These are phyloP conservation scores for Wickerhamiella lipophila DNA, from an alignment of 805 yeast species.

Conservation along the genomic window DNA sequence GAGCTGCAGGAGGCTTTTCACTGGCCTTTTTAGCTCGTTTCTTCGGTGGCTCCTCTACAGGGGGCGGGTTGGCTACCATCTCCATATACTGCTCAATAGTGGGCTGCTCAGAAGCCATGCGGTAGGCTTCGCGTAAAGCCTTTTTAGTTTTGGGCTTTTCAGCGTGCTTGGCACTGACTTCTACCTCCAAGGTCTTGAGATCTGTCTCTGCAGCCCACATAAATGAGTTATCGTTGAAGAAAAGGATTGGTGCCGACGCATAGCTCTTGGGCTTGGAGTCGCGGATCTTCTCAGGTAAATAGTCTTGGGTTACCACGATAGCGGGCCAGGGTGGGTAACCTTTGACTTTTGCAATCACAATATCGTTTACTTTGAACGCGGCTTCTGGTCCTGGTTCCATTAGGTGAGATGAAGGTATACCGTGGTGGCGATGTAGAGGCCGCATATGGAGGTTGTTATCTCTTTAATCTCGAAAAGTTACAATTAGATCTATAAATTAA, in stretches of 20 bases:
- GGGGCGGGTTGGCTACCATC: neutral
- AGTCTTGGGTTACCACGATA: slow-evolving; percentile 48
- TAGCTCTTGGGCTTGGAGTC: slow-evolving; percentile 38
- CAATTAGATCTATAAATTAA: no score
- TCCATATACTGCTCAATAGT: slow-evolving; percentile 15
- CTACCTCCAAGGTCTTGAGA: slow-evolving; percentile 14
- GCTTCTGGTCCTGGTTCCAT: neutral
- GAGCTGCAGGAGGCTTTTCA: slow-evolving; percentile 6
- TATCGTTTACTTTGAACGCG: slow-evolving; percentile 11
- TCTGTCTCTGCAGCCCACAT: slow-evolving; percentile 42
- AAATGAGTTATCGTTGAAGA: slow-evolving; percentile 56
- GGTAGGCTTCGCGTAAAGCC: slow-evolving; percentile 20
- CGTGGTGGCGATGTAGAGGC: no score
- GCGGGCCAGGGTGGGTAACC: slow-evolving; percentile 88
- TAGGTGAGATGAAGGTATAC: neutral
- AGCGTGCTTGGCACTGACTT: slow-evolving; percentile 16
- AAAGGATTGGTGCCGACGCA: slow-evolving; percentile 39
- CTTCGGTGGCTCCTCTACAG: neutral
- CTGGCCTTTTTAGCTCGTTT: slow-evolving; percentile 9
- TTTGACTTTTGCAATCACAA: slow-evolving; percentile 62
- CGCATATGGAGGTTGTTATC: no score
- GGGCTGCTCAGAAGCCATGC: slow-evolving; percentile 20
- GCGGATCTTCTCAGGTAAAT: slow-evolving; percentile 46
- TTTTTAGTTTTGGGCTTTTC: slow-evolving; percentile 14
- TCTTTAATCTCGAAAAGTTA: no score